Conservation (phyloP, 139 green algal species). For the Ettlia oleoabundans region DNA sequence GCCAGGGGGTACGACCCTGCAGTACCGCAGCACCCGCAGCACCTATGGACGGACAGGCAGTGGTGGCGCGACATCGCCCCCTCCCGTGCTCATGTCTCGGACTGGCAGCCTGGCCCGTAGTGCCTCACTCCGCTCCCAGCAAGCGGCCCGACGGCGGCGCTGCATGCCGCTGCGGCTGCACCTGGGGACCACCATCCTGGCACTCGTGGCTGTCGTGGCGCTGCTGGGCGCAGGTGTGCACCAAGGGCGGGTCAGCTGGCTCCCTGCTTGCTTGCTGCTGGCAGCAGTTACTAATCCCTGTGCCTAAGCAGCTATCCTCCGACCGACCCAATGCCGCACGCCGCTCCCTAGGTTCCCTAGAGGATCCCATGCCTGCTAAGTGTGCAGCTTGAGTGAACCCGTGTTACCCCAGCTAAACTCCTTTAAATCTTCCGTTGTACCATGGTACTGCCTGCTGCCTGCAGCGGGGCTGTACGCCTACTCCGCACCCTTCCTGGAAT, state of each 20-base stretch:
- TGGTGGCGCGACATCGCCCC: neutral
- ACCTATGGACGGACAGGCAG: neutral
- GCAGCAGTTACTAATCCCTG: no score
- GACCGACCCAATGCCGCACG: no score
- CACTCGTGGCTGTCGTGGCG: slow-evolving; percentile 9
- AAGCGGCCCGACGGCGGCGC: neutral
- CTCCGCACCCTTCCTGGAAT: neutral
- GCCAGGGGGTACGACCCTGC: neutral
- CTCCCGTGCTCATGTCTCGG: neutral
- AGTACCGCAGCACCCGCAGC: neutral
- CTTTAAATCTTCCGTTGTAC: no score
- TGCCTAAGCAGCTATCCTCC: no score
- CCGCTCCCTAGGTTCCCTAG: no score
- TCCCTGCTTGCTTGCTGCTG: no score
- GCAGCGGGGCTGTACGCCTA: neutral
- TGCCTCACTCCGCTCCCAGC: neutral
- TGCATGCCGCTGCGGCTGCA: neutral
- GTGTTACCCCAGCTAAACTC: no score
- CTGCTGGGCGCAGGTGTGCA: neutral
- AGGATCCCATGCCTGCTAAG: no score
- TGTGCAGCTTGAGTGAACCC: no score
- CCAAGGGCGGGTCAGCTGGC: no score
- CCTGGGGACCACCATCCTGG: neutral
- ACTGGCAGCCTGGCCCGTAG: no score
- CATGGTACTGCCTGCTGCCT: no score